These are phyloP conservation scores for Talaromyces thailandensis DNA, from an alignment of 495 filamentous ascomycete species.

Conservation along the genomic window DNA sequence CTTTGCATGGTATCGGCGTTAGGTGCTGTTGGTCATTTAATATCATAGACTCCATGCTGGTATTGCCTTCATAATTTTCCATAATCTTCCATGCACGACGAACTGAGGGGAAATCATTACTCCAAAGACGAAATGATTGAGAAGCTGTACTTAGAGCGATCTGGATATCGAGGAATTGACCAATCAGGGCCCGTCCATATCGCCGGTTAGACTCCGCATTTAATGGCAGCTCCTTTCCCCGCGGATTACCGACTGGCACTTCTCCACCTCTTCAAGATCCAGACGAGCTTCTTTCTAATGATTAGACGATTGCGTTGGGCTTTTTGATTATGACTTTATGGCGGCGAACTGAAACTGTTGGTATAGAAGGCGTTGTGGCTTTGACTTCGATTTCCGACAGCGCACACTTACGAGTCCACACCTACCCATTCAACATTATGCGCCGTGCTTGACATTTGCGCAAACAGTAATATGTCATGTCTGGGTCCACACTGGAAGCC, in stretches of 20 bases:
- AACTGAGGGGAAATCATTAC: background rate
- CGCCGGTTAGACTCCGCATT: background rate
- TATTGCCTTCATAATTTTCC: background rate
- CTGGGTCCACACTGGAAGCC: background rate
- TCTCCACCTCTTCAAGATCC: background rate
- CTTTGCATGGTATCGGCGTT: conserved; percentile 32
- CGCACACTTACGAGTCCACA: background rate
- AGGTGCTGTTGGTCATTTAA: conserved; percentile 2
- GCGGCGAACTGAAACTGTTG: background rate
- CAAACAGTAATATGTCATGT: background rate
- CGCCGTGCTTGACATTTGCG: background rate
- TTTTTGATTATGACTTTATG: background rate
- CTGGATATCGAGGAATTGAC: background rate
- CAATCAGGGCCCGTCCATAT: background rate
- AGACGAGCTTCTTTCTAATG: background rate
- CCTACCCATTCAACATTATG: background rate
- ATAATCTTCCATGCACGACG: background rate
- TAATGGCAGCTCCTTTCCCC: background rate
- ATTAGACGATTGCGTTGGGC: background rate
- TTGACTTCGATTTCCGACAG: background rate
- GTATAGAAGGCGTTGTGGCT: background rate
- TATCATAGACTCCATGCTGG: background rate
- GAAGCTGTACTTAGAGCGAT: background rate
- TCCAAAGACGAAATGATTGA: background rate
- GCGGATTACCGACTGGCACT: background rate